phyloP scores from a whole-genome alignment of 164 flowering plant species.

The Platanus orientalis region DNA sequence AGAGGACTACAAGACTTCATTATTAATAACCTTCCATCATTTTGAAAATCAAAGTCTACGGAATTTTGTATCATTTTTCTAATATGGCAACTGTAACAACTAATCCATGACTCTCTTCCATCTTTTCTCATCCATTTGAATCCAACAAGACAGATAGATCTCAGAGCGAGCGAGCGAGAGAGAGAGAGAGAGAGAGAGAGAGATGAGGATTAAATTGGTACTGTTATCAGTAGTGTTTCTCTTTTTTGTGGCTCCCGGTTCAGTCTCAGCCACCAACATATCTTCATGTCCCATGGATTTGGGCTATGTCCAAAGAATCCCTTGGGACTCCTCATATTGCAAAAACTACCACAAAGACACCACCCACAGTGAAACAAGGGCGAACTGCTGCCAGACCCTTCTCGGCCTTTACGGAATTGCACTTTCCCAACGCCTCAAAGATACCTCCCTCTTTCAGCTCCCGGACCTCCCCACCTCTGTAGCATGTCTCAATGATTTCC shows the following conservation, averaged over 20 bases:
- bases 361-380: too few species aligned
- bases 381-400: constrained; percentile 26
- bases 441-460: constrained; percentile 21
- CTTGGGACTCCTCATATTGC: constrained; percentile 19
- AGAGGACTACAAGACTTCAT: too few species aligned
- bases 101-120: too few species aligned
- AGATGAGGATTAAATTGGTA: not conserved
- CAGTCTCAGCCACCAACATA: not conserved
- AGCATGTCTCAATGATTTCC: constrained; percentile 25
- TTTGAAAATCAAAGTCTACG: too few species aligned
- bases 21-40: too few species aligned
- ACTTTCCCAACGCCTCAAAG: constrained; percentile 21
- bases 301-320: constrained; percentile 12
- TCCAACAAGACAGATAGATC: too few species aligned
- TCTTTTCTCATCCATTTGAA: too few species aligned
- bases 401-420: constrained; percentile 23
- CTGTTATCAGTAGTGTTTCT: not conserved
- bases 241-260: not conserved
- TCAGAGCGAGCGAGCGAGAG: too few species aligned
- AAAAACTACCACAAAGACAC: not conserved
- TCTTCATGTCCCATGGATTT: constrained; percentile 19
- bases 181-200: not conserved
- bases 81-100: too few species aligned
- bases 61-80: too few species aligned
- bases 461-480: constrained; percentile 19